Conservation (phyloP, 164 flowering plant genomes). For the Stephania japonica region DNA sequence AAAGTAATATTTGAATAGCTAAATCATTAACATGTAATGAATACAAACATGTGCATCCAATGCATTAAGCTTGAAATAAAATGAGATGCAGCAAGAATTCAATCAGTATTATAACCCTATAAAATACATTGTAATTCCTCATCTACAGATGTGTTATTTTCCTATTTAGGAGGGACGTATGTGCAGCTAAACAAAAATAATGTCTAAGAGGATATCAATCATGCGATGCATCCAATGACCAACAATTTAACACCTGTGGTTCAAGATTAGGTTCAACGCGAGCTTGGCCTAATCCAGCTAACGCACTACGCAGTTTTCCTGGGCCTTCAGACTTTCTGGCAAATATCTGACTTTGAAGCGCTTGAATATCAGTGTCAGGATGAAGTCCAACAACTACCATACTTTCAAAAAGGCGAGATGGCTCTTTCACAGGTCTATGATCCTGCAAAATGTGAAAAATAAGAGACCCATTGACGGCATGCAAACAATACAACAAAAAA, state of each 20-base stretch:
- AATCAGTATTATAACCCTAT: background rate
- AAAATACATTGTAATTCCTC: background rate
- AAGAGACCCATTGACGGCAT: background rate
- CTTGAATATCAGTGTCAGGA: slow-evolving; percentile 70
- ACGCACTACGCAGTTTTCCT: slow-evolving; percentile 51
- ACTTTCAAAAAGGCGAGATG: slow-evolving; percentile 91
- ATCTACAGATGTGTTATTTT: background rate
- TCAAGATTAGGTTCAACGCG: slow-evolving; percentile 77
- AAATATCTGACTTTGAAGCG: slow-evolving; percentile 53
- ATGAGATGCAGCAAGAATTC: background rate
- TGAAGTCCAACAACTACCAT: slow-evolving; percentile 97
- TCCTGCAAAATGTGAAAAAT: slow-evolving; percentile 44
- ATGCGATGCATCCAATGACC: slow-evolving; percentile 4
- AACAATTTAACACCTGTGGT: slow-evolving; percentile 62
- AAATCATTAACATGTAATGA: background rate
- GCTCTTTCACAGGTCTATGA: slow-evolving; percentile 71
- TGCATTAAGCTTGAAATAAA: slow-evolving; percentile 1
- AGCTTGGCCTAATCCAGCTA: slow-evolving; percentile 47
- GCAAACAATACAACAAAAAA: background rate
- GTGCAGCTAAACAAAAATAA: background rate
- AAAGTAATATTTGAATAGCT: background rate
- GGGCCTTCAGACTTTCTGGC: slow-evolving; percentile 64
- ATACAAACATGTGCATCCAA: background rate
- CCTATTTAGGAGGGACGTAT: background rate
- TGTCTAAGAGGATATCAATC: background rate